Evolutionary conservation across 2,329 filamentous ascomycete species (phyloP), one percentile per base, ranked within the genome.

Genomic region (Ceratocystis variospora): DNA sequence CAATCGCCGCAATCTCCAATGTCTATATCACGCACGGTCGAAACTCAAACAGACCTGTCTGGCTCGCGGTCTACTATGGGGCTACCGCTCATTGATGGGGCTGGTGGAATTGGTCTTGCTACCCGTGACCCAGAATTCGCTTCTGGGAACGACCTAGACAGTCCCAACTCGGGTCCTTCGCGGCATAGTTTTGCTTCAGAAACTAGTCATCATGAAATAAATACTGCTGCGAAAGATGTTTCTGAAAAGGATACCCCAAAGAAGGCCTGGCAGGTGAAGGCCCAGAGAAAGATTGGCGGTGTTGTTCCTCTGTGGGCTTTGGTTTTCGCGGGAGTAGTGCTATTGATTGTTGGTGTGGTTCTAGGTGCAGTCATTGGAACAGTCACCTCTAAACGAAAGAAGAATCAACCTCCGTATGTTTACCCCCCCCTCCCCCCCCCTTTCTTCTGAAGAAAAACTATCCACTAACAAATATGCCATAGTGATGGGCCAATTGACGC

Each of bases 261-360:
- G 25, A 76, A 73, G 63, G 63, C 66, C 61, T 85, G 83, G 81
- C 79, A 84, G 72, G 71, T 73, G 10, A 75, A 78, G 59, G 83
- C 82, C 10, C 80, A 77, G 71, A 79, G 77, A 71, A 83, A 80
- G 69, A 71, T 84, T 3, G 84, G 81, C 71, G 82, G 82, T 5
- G 77, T 86, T 22, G 75, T 87, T 22, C 84, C 84, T 0, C 81
- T 82, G 67, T 87, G 84, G 84, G 83, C 81, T 1, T 77, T 87
- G 37, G 78, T 78, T 59, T 72, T 87, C 12, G 73, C 81, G 1
- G 71, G 77, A 0, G 72, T 79, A 1, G 77, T 78, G 2, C 71
- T 85, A 22, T 69, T 84, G 8, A 70, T 86, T 44, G 76, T 85
- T 73, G 80, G 79, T 17, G 73, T 81, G 6, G 76, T 87, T 1